Evolutionary conservation across 148 eudicot genomes (phyloP).

Genomic region (Gaultheria prostrata): DNA sequence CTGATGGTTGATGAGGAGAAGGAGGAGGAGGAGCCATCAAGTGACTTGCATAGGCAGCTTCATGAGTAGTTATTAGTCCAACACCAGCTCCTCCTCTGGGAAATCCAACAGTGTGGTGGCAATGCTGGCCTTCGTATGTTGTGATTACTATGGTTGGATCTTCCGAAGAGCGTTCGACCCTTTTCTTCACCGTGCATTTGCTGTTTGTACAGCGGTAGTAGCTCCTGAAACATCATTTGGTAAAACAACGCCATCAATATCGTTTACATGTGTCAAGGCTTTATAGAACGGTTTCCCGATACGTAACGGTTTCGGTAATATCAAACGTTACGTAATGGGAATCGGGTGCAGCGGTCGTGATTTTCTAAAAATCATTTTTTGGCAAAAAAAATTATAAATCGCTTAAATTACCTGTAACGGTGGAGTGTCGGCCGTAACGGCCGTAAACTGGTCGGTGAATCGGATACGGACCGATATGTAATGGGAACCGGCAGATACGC

Average conservation of each 20-base stretch:
- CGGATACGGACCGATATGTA: too few species aligned
- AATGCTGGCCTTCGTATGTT: constrained; percentile 94
- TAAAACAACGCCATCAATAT: background rate
- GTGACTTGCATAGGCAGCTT: constrained; percentile 40
- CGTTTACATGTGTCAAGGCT: too few species aligned
- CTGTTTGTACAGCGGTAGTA: constrained; percentile 90
- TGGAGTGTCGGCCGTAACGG: too few species aligned
- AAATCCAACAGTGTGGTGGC: constrained; percentile 79
- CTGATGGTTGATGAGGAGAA: background rate
- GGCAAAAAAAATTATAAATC: too few species aligned
- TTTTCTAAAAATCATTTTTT: too few species aligned
- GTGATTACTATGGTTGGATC: constrained; percentile 84
- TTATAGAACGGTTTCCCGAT: too few species aligned
- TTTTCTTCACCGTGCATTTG: constrained; percentile 90
- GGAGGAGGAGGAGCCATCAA: constrained; percentile 27
- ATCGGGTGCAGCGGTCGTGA: too few species aligned
- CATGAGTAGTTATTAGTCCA: constrained; percentile 44
- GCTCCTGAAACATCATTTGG: constrained; percentile 50
- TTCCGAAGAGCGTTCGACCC: constrained; percentile 83
- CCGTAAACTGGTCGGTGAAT: too few species aligned
- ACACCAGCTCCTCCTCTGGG: constrained; percentile 48
- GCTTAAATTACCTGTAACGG: too few species aligned
- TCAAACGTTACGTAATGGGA: too few species aligned
- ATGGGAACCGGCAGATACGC: too few species aligned
- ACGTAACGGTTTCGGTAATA: too few species aligned